Evolutionary conservation across 768 basidiomycete genomes (phyloP), one percentile per base, ranked within the genome.

Genomic region (Agrocybe chaxingu): DNA sequence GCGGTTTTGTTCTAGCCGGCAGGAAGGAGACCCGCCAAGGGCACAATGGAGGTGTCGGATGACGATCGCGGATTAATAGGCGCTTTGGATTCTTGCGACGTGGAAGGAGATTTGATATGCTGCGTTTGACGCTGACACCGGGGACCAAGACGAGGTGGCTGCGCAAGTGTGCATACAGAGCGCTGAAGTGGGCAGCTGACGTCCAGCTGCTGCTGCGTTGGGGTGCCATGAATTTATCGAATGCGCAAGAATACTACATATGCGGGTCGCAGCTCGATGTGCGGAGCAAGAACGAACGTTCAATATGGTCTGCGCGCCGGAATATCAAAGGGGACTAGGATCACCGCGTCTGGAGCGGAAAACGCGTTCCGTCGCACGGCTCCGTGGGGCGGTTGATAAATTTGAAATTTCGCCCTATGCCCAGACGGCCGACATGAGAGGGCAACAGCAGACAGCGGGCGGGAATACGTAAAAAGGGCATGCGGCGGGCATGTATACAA

Each of bases 291-390:
- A 3, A 32, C n/a, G 10, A 24, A 24, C 16, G 30, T 37, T 38
- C 24, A 48, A 12, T 12, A 39, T 24, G 18, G 4, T 24, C n/a
- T 29, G 33, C 13, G 32, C 1, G 16, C 16, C 16, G 33, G 8
- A 37, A 44, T 10, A 24, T 50, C 38, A 36, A 19, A 19, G 43
- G 47, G 24, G 41, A 37, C 12, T n/a, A 39, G 36, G 35, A 32
- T 7, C n/a, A 8, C 24, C 31, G n/a, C 37, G 36, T 40, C 52
- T 42, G 47, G 39, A 29, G 38, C 30, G 18, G 36, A 37, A 11
- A 37, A 9, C 19, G 11, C 11, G 16, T 42, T 34, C 43, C 42
- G 38, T 51, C 39, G 47, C 57, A 48, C 57, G 57, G 57, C 54
- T 40, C 52, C 52, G 57, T 43, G 11, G 36, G 7, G 24, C 24